Percentiles rank a stretch among this genome's conserved stretches.
Conservation (phyloP, 306 rosid genomes). For the Mucuna pruriens region DNA sequence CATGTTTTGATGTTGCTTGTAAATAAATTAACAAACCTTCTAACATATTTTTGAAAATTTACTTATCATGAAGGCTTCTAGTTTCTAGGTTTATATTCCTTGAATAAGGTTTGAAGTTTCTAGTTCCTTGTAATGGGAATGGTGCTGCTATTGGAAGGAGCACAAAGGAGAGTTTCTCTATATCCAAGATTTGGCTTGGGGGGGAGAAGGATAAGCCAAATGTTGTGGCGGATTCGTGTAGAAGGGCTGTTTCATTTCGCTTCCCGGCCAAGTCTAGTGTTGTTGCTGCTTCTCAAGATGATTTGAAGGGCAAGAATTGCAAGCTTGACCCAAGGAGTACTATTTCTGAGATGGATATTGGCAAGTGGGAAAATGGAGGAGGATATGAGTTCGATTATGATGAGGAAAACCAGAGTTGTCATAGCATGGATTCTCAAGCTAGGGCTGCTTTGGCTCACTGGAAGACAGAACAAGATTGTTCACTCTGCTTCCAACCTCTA, state of each 20-base stretch:
- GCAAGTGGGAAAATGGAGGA: slow-evolving; percentile 69
- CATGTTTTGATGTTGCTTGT: too few relatives aligned
- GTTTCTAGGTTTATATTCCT: too few relatives aligned
- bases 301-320: slow-evolving; percentile 50
- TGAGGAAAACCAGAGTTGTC: slow-evolving; percentile 69
- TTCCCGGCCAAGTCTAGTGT: slow-evolving; percentile 52
- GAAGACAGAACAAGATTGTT: slow-evolving; percentile 88
- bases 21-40: too few relatives aligned
- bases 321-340: slow-evolving; percentile 55
- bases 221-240: slow-evolving; percentile 43
- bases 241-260: slow-evolving; percentile 79
- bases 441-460: slow-evolving; percentile 89
- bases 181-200: slow-evolving; percentile 88
- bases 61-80: too few relatives aligned
- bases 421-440: slow-evolving; percentile 78
- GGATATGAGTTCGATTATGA: slow-evolving; percentile 61
- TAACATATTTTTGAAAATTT: too few relatives aligned
- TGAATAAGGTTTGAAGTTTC: too few relatives aligned
- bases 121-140: slow-evolving; percentile 24
- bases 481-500: slow-evolving; percentile 66
- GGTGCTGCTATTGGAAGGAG: slow-evolving; percentile 43
- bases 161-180: slow-evolving; percentile 71
- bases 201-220: slow-evolving; percentile 58
- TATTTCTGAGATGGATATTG: slow-evolving; percentile 59
- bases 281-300: slow-evolving; percentile 34